Evolutionary conservation across 106 monocot species (phyloP).

Genomic region (Dactylorhiza incarnata): DNA sequence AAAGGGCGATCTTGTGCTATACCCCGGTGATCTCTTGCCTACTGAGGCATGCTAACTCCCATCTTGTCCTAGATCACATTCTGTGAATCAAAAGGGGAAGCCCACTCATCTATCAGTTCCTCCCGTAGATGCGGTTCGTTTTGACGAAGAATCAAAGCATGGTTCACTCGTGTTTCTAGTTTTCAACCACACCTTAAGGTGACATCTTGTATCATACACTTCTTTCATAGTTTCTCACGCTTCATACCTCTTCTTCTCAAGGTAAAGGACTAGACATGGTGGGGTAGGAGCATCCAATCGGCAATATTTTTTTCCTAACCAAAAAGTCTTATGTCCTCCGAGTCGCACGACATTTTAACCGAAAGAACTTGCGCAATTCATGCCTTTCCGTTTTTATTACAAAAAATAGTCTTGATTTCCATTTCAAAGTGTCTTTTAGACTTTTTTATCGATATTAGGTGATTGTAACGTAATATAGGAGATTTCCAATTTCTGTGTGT

Average conservation of each 20-base stretch:
- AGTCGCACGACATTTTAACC: not conserved
- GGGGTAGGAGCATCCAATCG: not conserved
- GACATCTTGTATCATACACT: conserved; percentile 2
- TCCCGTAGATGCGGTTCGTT: not conserved
- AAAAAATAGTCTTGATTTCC: too few relatives aligned
- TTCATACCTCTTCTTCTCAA: not conserved
- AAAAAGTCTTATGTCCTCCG: conserved; percentile 11
- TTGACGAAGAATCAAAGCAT: conserved; percentile 12
- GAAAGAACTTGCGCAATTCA: conserved; percentile 7
- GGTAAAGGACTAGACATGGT: not conserved
- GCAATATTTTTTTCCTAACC: not conserved
- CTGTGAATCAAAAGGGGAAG: too few relatives aligned
- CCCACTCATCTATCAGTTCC: too few relatives aligned
- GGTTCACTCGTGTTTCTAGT: conserved; percentile 11
- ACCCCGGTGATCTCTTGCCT: conserved; percentile 17
- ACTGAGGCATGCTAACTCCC: conserved; percentile 12
- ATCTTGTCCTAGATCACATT: too few relatives aligned
- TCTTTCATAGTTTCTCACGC: not conserved
- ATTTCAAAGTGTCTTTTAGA: too few relatives aligned
- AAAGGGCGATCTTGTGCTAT: conserved; percentile 16
- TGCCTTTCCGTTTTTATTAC: too few relatives aligned
- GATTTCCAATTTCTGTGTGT: not conserved
- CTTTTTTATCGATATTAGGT: too few relatives aligned
- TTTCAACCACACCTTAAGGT: conserved; percentile 3
- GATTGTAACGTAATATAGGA: not conserved